phyloP scores from a whole-genome alignment of 225 moss, liverwort and hornwort genomes.

The Sphagnum contortum region DNA sequence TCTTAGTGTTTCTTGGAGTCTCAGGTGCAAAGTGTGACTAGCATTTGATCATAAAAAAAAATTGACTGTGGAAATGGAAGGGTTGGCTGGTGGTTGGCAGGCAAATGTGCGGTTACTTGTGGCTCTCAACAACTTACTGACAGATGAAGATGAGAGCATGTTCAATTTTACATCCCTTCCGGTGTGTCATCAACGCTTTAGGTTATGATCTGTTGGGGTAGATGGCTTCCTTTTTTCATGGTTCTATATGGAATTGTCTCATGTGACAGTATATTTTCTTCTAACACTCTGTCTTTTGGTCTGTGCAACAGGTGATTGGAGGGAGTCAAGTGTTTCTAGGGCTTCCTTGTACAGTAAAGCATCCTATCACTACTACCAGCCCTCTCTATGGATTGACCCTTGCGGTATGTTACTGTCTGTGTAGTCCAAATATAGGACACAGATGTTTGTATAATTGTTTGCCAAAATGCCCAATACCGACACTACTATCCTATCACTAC shows the following conservation, averaged over 20 bases:
- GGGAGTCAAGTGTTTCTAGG: constrained; percentile 88
- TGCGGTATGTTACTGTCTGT: too few relatives aligned
- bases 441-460: too few relatives aligned
- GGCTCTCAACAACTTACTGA: constrained; percentile 75
- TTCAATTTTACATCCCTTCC: constrained; percentile 68
- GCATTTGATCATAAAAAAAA: not conserved
- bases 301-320: constrained; percentile 65
- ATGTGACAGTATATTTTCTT: too few relatives aligned
- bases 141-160: constrained; percentile 61
- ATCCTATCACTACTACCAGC: constrained; percentile 69
- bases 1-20: too few relatives aligned
- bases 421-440: too few relatives aligned
- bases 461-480: too few relatives aligned
- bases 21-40: too few relatives aligned
- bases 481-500: constrained; percentile 42
- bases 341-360: constrained; percentile 75
- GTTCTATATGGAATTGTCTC: too few relatives aligned
- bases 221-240: too few relatives aligned
- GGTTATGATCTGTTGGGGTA: too few relatives aligned
- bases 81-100: constrained; percentile 8
- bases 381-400: constrained; percentile 57
- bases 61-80: too few relatives aligned
- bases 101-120: constrained; percentile 75
- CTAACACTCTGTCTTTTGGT: too few relatives aligned
- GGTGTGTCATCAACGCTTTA: constrained; percentile 6